Conservation (phyloP, 129 eudicot genomes). For the Artemisia tridentata region DNA sequence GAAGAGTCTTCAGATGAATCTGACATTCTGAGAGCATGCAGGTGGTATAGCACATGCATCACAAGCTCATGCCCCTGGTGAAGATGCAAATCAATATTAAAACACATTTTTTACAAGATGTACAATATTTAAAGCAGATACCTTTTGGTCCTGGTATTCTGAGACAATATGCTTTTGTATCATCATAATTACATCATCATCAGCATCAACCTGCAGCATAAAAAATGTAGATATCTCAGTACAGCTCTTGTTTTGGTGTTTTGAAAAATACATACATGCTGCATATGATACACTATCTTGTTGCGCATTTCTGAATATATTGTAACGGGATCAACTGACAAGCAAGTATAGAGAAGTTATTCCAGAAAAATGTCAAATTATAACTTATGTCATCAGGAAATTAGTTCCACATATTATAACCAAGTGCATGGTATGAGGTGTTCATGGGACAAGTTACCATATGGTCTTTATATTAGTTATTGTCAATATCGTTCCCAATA, state of each 20-base stretch:
- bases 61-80: slow-evolving; percentile 94
- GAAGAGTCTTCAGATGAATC: slow-evolving; percentile 50
- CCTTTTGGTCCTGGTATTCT: slow-evolving; percentile 84
- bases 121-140: slow-evolving; percentile 26
- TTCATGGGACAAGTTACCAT: too few relatives aligned
- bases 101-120: not conserved
- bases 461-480: too few relatives aligned
- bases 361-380: too few relatives aligned
- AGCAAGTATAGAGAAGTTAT: too few relatives aligned
- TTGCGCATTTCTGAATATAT: not conserved
- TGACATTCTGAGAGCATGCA: slow-evolving; percentile 55
- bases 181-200: slow-evolving; percentile 54
- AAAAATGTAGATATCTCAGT: slow-evolving; percentile 5
- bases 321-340: not conserved
- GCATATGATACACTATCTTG: not conserved
- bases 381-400: too few relatives aligned
- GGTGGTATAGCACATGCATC: slow-evolving; percentile 78
- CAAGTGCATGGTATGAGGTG: too few relatives aligned
- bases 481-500: too few relatives aligned
- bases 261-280: not conserved
- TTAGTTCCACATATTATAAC: too few relatives aligned
- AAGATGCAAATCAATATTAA: slow-evolving; percentile 8
- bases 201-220: slow-evolving; percentile 60
- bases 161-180: slow-evolving; percentile 62
- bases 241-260: not conserved